These are phyloP conservation scores for Cytospora piceicola DNA, from an alignment of 2,329 filamentous ascomycete species.

Conservation along the genomic window DNA sequence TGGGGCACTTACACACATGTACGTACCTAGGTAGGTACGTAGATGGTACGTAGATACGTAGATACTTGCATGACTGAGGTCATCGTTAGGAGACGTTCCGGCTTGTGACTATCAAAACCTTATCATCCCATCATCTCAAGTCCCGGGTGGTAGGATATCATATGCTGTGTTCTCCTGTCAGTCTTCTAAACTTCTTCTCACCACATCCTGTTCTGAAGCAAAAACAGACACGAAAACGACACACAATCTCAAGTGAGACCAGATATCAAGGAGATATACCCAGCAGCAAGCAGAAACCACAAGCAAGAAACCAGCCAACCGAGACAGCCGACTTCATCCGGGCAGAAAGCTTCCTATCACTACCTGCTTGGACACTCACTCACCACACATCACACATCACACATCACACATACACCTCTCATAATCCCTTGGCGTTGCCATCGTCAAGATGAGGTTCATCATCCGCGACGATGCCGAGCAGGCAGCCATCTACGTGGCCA, in stretches of 20 bases:
- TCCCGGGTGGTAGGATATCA: not conserved
- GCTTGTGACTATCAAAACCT: not conserved
- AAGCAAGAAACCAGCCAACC: not conserved
- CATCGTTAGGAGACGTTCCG: slow-evolving; percentile 21
- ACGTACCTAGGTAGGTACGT: slow-evolving; percentile 5
- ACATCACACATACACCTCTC: not conserved
- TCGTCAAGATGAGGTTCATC: slow-evolving; percentile 67
- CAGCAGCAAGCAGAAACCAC: not conserved
- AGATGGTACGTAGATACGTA: not conserved
- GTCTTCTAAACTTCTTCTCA: not conserved
- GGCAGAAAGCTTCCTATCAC: not conserved
- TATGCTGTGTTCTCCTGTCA: slow-evolving; percentile 2
- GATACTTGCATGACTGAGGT: slow-evolving; percentile 24
- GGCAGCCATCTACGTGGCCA: slow-evolving; percentile 70
- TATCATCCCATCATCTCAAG: slow-evolving; percentile 15
- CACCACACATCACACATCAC: not conserved
- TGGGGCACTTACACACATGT: not conserved
- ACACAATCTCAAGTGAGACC: not conserved
- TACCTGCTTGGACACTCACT: not conserved
- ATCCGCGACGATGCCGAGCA: slow-evolving; percentile 66
- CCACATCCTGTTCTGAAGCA: not conserved
- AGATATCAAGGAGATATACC: not conserved
- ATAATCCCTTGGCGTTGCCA: slow-evolving; percentile 1
- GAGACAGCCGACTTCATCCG: not conserved
- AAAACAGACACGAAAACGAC: not conserved